Evolutionary conservation across 257 asterid genomes (phyloP).

Genomic region (Plantago major): DNA sequence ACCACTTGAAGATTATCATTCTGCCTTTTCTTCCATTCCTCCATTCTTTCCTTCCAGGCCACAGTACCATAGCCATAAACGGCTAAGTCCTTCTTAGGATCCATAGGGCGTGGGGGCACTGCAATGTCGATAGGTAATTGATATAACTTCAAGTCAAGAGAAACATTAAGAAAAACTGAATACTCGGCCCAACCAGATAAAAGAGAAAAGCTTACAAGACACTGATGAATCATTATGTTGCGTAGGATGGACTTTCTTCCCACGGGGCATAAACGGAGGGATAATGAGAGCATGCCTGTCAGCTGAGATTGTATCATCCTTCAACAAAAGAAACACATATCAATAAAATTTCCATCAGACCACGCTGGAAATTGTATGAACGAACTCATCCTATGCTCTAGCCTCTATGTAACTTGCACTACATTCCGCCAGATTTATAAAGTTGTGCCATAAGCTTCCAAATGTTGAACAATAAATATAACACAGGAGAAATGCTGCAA

Average conservation of each 20-base stretch:
- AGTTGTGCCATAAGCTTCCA: too few species aligned
- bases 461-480: too few species aligned
- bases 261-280: slow-evolving; percentile 74
- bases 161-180: background rate
- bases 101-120: slow-evolving; percentile 97
- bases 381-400: too few species aligned
- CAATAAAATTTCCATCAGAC: slow-evolving; percentile 12
- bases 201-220: slow-evolving; percentile 44
- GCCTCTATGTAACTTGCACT: too few species aligned
- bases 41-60: slow-evolving; percentile 99
- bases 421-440: too few species aligned
- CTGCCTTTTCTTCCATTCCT: slow-evolving; percentile 95
- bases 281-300: slow-evolving; percentile 90
- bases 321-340: slow-evolving; percentile 24
- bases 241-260: slow-evolving; percentile 73
- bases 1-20: slow-evolving; percentile 88
- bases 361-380: too few species aligned
- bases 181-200: background rate
- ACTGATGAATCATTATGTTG: slow-evolving; percentile 68
- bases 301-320: slow-evolving; percentile 95
- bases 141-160: slow-evolving; percentile 13
- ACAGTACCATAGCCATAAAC: slow-evolving; percentile 95
- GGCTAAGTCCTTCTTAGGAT: slow-evolving; percentile 93
- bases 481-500: background rate
- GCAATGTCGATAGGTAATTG: slow-evolving; percentile 22